Conservation (phyloP, 805 yeast genomes). For the Candida pseudoglaebosa region DNA sequence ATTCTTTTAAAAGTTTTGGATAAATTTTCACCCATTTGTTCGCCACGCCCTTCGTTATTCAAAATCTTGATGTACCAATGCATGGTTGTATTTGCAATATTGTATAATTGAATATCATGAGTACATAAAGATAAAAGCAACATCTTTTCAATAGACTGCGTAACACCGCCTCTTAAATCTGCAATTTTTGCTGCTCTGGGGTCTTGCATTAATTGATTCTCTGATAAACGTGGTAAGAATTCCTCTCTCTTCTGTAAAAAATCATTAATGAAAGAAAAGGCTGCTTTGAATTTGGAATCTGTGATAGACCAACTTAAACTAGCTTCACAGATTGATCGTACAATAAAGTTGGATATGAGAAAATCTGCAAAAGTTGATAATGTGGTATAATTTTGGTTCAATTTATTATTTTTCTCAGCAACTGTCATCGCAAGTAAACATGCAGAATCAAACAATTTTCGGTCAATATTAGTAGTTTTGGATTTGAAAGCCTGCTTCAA, state of each 20-base stretch:
- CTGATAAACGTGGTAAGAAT: conserved; percentile 9
- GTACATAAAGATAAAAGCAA: conserved; percentile 38
- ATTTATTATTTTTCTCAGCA: conserved; percentile 15
- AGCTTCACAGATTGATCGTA: conserved; percentile 32
- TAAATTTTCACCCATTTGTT: conserved; percentile 19
- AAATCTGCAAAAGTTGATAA: conserved; percentile 25
- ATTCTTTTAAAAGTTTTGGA: conserved; percentile 31
- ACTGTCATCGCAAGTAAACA: conserved; percentile 28
- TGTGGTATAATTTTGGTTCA: conserved; percentile 16
- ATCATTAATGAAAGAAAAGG: conserved; percentile 31
- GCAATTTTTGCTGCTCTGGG: conserved; percentile 7
- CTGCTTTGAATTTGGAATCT: conserved; percentile 33
- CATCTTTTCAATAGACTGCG: conserved; percentile 33
- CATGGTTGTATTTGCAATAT: conserved; percentile 35
- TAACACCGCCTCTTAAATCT: conserved; percentile 13
- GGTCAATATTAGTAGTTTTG: conserved; percentile 12
- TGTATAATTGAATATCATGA: conserved; percentile 41
- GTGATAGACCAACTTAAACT: conserved; percentile 30
- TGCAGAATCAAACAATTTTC: conserved; percentile 30
- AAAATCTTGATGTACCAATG: conserved; percentile 19
- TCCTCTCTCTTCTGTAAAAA: conserved; percentile 26
- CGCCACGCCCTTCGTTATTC: conserved; percentile 13
- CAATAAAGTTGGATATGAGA: conserved; percentile 25
- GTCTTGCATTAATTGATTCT: conserved; percentile 13
- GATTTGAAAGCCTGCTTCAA: conserved; percentile 16